These are phyloP conservation scores for Ophiosphaerella herpotricha DNA, from an alignment of 2,329 filamentous ascomycete genomes.

Conservation along the genomic window DNA sequence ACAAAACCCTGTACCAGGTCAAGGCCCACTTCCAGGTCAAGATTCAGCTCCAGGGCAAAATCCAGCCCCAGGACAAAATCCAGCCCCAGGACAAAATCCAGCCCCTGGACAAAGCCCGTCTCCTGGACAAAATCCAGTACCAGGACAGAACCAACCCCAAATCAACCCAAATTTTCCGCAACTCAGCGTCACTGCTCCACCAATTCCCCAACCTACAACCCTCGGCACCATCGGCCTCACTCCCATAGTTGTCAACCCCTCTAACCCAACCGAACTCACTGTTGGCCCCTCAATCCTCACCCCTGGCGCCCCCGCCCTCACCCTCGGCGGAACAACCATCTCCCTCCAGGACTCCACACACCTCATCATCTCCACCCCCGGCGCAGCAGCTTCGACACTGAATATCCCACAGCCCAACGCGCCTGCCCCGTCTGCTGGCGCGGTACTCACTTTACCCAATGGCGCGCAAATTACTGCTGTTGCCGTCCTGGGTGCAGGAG, in stretches of 20 bases:
- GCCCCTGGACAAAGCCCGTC: background rate
- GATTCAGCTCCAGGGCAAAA: too few species aligned
- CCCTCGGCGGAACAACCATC: constrained; percentile 9
- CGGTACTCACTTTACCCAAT: constrained; percentile 13
- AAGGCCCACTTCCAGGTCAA: too few species aligned
- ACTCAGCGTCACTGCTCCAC: background rate
- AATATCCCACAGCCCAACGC: constrained; percentile 12
- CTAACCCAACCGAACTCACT: constrained; percentile 8
- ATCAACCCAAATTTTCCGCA: background rate
- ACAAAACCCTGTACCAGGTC: constrained; percentile 1
- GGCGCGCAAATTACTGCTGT: constrained; percentile 15
- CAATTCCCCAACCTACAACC: constrained; percentile 9
- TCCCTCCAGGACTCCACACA: constrained; percentile 7
- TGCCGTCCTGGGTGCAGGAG: constrained; percentile 12
- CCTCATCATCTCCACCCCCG: constrained; percentile 8
- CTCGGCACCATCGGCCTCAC: constrained; percentile 12
- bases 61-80: background rate
- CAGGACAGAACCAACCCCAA: background rate
- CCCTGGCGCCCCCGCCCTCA: constrained; percentile 12
- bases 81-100: background rate
- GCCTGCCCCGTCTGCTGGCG: constrained; percentile 9
- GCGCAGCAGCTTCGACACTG: constrained; percentile 10
- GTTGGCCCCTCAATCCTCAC: constrained; percentile 13
- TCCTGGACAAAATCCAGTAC: too few species aligned
- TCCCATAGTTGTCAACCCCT: constrained; percentile 16